Percentiles rank a stretch among this genome's conserved stretches.
Conservation (phyloP, 495 filamentous ascomycete species). For the Podospora fimiseda region DNA sequence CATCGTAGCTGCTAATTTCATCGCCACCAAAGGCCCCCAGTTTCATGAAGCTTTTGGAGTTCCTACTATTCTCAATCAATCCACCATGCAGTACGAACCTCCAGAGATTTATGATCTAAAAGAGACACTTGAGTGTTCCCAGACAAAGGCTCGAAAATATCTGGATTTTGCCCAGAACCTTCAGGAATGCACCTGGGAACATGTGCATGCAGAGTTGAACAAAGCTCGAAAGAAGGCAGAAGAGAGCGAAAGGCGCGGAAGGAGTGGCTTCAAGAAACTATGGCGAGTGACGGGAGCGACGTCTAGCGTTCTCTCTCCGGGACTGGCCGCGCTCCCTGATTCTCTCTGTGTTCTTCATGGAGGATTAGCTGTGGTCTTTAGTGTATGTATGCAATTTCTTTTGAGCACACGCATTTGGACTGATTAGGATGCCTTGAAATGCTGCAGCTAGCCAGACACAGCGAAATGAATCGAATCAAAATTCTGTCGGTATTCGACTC, state of each 20-base stretch:
- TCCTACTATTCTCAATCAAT: slow-evolving; percentile 7
- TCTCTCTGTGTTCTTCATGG: slow-evolving; percentile 14
- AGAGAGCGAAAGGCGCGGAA: slow-evolving; percentile 14
- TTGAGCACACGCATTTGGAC: neutral
- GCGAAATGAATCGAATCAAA: slow-evolving; percentile 10
- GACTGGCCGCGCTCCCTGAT: slow-evolving; percentile 11
- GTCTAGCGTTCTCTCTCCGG: slow-evolving; percentile 5
- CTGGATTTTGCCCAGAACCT: slow-evolving; percentile 14
- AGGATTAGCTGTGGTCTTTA: slow-evolving; percentile 15
- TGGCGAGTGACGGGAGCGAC: slow-evolving; percentile 10
- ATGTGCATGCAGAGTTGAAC: slow-evolving; percentile 13
- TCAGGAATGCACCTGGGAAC: slow-evolving; percentile 15
- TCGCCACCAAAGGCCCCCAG: slow-evolving; percentile 5
- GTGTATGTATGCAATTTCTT: slow-evolving; percentile 4
- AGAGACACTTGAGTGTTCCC: slow-evolving; percentile 13
- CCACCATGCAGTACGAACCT: slow-evolving; percentile 13
- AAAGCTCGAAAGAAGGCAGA: slow-evolving; percentile 8
- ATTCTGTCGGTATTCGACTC: slow-evolving; percentile 9
- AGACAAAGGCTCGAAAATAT: slow-evolving; percentile 2
- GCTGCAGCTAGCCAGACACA: slow-evolving; percentile 8
- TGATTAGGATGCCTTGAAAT: neutral
- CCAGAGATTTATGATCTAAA: slow-evolving; percentile 7
- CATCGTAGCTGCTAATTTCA: slow-evolving; percentile 6
- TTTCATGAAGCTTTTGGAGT: slow-evolving; percentile 13
- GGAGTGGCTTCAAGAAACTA: slow-evolving; percentile 3